Conservation (phyloP, 192 early-diverging fungal species). For the Coemansia sp. region DNA sequence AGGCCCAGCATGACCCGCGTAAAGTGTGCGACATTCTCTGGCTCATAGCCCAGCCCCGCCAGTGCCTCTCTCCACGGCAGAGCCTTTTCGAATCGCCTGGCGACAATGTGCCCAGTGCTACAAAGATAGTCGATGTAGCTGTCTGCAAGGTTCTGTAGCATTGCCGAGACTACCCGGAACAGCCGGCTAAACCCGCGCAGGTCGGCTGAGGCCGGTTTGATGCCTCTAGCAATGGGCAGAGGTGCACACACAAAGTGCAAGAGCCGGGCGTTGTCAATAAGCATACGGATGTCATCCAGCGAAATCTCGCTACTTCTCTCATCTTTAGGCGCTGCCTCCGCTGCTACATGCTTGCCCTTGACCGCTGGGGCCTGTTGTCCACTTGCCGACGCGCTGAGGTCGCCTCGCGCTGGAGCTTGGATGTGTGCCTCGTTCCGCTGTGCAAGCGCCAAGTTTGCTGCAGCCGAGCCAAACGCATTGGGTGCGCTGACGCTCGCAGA, state of each 20-base stretch:
- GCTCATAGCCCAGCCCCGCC: constrained; percentile 28
- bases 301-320: constrained; percentile 20
- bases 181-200: constrained; percentile 33
- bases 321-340: neutral
- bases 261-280: constrained; percentile 49
- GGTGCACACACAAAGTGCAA: constrained; percentile 54
- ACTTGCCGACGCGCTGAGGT: neutral
- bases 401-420: constrained; percentile 33
- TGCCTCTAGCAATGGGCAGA: constrained; percentile 32
- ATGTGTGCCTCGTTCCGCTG: neutral
- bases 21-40: constrained; percentile 21
- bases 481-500: neutral
- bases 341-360: neutral
- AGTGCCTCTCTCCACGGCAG: constrained; percentile 38
- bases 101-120: constrained; percentile 44
- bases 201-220: constrained; percentile 30
- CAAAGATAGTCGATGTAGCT: constrained; percentile 52
- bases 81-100: constrained; percentile 36
- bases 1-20: constrained; percentile 23
- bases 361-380: neutral
- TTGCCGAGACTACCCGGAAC: constrained; percentile 43
- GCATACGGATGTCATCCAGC: constrained; percentile 39
- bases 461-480: neutral
- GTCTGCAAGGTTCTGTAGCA: constrained; percentile 51
- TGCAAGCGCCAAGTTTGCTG: neutral